Evolutionary conservation across 2,329 filamentous ascomycete species (phyloP).

Genomic region (Colletotrichum cuscutae): DNA sequence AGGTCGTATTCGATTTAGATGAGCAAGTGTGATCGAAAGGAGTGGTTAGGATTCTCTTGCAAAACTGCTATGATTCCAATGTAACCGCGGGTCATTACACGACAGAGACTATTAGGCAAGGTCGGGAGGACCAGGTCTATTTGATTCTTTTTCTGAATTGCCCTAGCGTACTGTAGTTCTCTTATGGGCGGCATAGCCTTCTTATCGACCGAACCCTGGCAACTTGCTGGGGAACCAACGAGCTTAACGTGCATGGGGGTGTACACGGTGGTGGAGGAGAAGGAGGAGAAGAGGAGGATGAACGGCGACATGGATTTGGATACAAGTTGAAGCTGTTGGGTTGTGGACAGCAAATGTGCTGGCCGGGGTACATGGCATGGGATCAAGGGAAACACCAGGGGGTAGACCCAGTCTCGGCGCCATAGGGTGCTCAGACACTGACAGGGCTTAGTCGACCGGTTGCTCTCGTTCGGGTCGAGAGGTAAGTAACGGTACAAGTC

Average conservation of each 20-base stretch:
- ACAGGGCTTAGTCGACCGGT: conserved; percentile 35
- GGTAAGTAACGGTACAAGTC: conserved; percentile 31
- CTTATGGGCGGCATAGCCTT: conserved; percentile 35
- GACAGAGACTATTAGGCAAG: conserved; percentile 18
- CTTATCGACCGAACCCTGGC: conserved; percentile 32
- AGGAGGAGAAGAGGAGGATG: conserved; percentile 25
- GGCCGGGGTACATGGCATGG: conserved; percentile 27
- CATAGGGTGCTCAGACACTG: conserved; percentile 33
- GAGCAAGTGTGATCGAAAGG: conserved; percentile 23
- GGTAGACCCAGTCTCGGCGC: conserved; percentile 30
- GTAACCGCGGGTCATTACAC: conserved; percentile 30
- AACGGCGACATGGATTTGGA: conserved; percentile 31
- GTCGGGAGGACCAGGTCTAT: conserved; percentile 33
- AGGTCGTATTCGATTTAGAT: conserved; percentile 2
- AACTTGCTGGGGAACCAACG: conserved; percentile 27
- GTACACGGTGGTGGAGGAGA: conserved; percentile 12
- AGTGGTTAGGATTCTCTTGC: conserved; percentile 18
- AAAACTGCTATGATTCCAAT: conserved; percentile 14
- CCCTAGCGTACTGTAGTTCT: conserved; percentile 33
- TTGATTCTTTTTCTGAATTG: conserved; percentile 33
- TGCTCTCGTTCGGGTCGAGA: conserved; percentile 23
- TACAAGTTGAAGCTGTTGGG: conserved; percentile 33
- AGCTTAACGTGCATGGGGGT: conserved; percentile 34
- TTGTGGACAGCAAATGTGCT: conserved; percentile 27
- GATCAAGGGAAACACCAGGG: conserved; percentile 22